Evolutionary conservation across 2,329 filamentous ascomycete genomes (phyloP).

Genomic region (Alternaria triticimaculans): DNA sequence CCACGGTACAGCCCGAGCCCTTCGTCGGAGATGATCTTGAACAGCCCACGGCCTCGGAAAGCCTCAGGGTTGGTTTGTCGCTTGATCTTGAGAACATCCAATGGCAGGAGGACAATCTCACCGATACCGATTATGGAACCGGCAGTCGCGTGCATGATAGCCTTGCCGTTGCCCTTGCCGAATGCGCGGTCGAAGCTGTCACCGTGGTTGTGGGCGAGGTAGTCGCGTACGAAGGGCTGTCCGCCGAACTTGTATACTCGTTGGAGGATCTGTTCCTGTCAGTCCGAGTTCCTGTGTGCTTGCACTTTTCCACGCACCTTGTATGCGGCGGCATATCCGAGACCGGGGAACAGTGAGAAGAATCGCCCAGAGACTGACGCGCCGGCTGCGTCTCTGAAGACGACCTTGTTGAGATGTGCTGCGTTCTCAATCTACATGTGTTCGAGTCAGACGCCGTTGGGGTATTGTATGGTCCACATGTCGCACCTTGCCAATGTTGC

Average conservation of each 20-base stretch:
- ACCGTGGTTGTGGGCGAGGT: conserved; percentile 79
- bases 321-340: conserved; percentile 97
- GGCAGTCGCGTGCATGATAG: conserved; percentile 95
- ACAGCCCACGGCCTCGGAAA: conserved; percentile 89
- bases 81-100: conserved; percentile 99
- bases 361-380: conserved; percentile 79
- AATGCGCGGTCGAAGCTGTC: conserved; percentile 86
- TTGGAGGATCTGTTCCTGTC: conserved; percentile 72
- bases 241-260: conserved; percentile 99
- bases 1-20: conserved; percentile 95
- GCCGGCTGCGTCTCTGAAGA: conserved; percentile 87
- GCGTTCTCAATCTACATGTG: conserved; percentile 60
- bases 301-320: conserved; percentile 63
- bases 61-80: conserved; percentile 98
- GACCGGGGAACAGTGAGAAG: conserved; percentile 92
- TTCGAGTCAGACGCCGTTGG: conserved; percentile 22
- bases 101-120: conserved; percentile 91
- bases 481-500: conserved; percentile 80
- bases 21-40: conserved; percentile 90
- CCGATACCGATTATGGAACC: conserved; percentile 96
- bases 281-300: conserved; percentile 4
- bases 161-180: conserved; percentile 96
- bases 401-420: conserved; percentile 81
- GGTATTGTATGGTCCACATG: neutral
- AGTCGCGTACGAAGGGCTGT: conserved; percentile 93